Conservation (phyloP, 768 basidiomycete genomes). For the Tulasnella sp. region DNA sequence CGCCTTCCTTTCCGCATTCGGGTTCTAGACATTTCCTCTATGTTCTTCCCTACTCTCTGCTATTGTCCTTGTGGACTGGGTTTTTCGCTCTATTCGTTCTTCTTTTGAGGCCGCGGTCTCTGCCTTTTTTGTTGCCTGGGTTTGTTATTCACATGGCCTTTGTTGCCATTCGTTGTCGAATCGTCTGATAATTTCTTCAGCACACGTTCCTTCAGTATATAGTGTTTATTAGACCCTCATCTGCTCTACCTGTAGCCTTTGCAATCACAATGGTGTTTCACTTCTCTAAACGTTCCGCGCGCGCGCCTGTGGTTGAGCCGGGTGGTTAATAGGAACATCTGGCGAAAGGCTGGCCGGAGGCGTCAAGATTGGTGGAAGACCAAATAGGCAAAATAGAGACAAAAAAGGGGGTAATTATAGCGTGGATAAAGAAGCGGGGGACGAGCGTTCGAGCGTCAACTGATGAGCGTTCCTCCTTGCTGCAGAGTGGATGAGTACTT, state of each 20-base stretch:
- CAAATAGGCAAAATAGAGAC: background rate
- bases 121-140: background rate
- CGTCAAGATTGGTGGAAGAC: background rate
- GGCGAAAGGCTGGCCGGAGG: background rate
- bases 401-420: background rate
- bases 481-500: background rate
- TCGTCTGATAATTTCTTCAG: background rate
- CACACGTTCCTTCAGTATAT: slow-evolving; percentile 3
- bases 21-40: background rate
- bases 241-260: slow-evolving; percentile 11
- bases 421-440: background rate
- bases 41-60: background rate
- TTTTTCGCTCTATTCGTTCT: slow-evolving; percentile 5
- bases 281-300: background rate
- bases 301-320: background rate
- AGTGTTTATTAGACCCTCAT: slow-evolving; percentile 9
- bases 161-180: background rate
- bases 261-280: background rate
- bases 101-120: background rate
- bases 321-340: background rate
- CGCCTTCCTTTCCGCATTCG: background rate
- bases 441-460: background rate
- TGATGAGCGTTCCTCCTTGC: background rate
- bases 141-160: background rate
- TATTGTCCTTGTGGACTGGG: background rate